A percentile compares a stretch with the other conserved stretches of the same genome.
Evolutionary conservation across 768 basidiomycete genomes (phyloP).

Genomic region (Tylopilus plumbeoviolaceoides): DNA sequence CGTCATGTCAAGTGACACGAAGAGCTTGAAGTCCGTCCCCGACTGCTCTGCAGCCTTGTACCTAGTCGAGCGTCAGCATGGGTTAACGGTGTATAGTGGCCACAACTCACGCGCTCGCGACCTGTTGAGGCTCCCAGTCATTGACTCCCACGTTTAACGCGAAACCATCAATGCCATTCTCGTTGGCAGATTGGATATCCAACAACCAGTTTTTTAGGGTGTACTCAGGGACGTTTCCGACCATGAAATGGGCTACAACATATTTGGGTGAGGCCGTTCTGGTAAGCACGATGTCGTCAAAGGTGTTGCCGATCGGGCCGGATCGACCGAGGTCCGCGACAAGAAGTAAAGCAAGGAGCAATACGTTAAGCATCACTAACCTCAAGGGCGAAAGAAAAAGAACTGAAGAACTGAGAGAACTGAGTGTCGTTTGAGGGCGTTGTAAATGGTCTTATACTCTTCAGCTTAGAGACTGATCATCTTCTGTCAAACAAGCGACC

Average conservation of each 20-base stretch:
- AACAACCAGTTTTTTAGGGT: slow-evolving; percentile 38
- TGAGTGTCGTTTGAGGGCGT: neutral
- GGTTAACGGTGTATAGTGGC: slow-evolving; percentile 3
- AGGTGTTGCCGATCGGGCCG: slow-evolving; percentile 14
- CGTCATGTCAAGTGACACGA: slow-evolving; percentile 79
- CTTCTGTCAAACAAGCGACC: neutral
- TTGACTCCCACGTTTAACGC: slow-evolving; percentile 69
- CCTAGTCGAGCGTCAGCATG: slow-evolving; percentile 29
- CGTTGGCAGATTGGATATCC: slow-evolving; percentile 53
- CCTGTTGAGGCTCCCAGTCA: slow-evolving; percentile 56
- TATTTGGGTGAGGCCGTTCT: slow-evolving; percentile 33
- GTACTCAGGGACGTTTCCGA: slow-evolving; percentile 65
- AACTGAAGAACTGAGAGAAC: neutral
- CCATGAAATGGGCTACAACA: slow-evolving; percentile 58
- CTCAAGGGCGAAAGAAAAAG: slow-evolving; percentile 11
- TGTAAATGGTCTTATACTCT: slow-evolving; percentile 8
- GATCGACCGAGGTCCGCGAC: slow-evolving; percentile 4
- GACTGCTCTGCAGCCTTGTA: slow-evolving; percentile 55
- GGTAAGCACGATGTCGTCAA: neutral
- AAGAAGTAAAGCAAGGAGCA: slow-evolving; percentile 12
- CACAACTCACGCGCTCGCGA: slow-evolving; percentile 55
- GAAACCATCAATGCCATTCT: slow-evolving; percentile 63
- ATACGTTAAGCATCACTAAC: slow-evolving; percentile 14
- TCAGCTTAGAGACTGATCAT: slow-evolving; percentile 4
- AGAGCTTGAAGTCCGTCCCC: slow-evolving; percentile 62